Conservation (phyloP, 2,329 filamentous ascomycete species). For the Rutstroemia sp. region DNA sequence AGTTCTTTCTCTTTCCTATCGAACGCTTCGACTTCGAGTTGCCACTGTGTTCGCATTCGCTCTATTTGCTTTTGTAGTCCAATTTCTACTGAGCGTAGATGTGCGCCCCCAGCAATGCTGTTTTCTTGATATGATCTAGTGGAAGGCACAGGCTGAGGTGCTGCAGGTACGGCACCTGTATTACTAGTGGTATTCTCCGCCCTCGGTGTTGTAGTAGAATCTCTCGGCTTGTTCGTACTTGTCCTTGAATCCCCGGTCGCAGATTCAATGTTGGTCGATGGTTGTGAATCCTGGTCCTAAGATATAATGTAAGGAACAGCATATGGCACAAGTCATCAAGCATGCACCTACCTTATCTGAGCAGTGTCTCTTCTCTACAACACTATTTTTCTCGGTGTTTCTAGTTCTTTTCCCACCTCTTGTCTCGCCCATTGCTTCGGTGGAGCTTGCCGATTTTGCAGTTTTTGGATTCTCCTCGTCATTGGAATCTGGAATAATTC, state of each 20-base stretch:
- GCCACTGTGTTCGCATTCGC: constrained; percentile 1
- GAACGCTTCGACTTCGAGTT: neutral
- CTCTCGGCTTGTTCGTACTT: no score
- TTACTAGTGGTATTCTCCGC: no score
- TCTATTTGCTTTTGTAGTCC: neutral
- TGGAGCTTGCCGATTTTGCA: neutral
- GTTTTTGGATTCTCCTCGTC: neutral
- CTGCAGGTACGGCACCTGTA: neutral
- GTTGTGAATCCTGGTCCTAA: no score
- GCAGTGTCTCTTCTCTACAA: neutral
- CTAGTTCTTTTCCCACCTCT: neutral
- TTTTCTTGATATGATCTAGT: neutral
- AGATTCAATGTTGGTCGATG: no score
- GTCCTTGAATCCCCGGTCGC: no score
- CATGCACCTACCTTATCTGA: neutral
- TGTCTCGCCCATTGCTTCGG: neutral
- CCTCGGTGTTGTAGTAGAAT: no score
- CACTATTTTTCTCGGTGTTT: neutral
- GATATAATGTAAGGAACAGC: no score
- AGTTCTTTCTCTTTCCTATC: neutral
- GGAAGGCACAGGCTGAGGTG: neutral
- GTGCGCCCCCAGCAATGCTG: neutral
- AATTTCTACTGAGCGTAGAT: neutral
- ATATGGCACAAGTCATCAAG: neutral
- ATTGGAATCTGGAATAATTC: neutral